These are phyloP conservation scores for Neofusicoccum cordaticola DNA, from an alignment of 2,329 filamentous ascomycete species.

Conservation along the genomic window DNA sequence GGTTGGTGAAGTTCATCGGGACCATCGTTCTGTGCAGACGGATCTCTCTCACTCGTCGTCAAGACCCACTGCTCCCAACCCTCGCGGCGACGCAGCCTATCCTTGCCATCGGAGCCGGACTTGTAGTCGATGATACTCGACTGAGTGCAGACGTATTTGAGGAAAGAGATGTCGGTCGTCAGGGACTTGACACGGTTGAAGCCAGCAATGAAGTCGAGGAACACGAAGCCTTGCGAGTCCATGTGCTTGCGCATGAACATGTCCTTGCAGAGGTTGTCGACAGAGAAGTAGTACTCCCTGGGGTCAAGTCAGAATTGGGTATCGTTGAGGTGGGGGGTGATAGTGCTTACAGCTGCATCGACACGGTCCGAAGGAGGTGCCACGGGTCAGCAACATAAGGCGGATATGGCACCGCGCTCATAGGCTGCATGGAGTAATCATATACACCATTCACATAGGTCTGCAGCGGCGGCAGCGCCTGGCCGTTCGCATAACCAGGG, in stretches of 20 bases:
- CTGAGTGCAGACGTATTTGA: constrained; percentile 72
- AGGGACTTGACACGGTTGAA: constrained; percentile 82
- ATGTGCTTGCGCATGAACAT: constrained; percentile 83
- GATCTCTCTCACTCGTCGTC: constrained; percentile 66
- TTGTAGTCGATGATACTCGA: constrained; percentile 73
- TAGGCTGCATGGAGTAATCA: constrained; percentile 55
- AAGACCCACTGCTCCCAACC: constrained; percentile 81
- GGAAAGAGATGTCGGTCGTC: constrained; percentile 67
- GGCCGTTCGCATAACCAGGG: constrained; percentile 32
- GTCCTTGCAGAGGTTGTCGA: constrained; percentile 94
- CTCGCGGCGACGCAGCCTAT: constrained; percentile 71
- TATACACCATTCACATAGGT: constrained; percentile 55
- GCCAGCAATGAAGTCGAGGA: constrained; percentile 71
- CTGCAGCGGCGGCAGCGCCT: constrained; percentile 43
- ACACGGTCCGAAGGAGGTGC: constrained; percentile 57
- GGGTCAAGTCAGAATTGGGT: constrained; percentile 31
- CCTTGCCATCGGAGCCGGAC: constrained; percentile 70
- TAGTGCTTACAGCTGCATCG: constrained; percentile 55
- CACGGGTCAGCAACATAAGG: constrained; percentile 59
- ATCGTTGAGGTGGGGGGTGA: no score
- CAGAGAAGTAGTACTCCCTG: constrained; percentile 93
- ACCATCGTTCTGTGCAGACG: constrained; percentile 71
- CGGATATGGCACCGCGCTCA: constrained; percentile 58
- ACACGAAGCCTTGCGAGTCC: constrained; percentile 93
- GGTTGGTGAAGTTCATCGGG: constrained; percentile 48